These are phyloP conservation scores for Aspergillus steynii DNA, from an alignment of 495 filamentous ascomycete species.

Conservation along the genomic window DNA sequence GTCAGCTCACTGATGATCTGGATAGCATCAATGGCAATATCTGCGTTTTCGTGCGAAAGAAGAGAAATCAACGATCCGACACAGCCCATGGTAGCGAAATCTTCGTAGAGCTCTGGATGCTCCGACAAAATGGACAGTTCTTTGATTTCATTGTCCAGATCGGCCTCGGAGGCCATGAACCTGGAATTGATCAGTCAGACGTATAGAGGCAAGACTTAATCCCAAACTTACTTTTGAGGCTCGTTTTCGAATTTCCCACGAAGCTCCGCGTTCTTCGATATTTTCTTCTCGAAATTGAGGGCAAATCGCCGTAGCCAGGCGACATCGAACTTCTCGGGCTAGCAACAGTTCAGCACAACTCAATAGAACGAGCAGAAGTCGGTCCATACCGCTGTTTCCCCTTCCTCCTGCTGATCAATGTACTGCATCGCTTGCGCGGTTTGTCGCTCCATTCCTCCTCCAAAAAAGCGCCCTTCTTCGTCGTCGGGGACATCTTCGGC, in stretches of 20 bases:
- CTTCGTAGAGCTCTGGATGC: slow-evolving; percentile 79
- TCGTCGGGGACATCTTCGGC: slow-evolving; percentile 68
- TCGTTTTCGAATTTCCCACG: slow-evolving; percentile 84
- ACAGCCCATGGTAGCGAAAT: slow-evolving; percentile 80
- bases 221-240: slow-evolving; percentile 72
- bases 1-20: slow-evolving; percentile 92
- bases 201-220: neutral
- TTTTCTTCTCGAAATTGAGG: slow-evolving; percentile 86
- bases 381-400: slow-evolving; percentile 46
- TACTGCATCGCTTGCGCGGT: slow-evolving; percentile 89
- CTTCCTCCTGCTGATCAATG: slow-evolving; percentile 70
- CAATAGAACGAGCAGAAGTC: neutral
- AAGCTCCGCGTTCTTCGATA: slow-evolving; percentile 89
- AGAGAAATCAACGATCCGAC: slow-evolving; percentile 74
- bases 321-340: slow-evolving; percentile 76
- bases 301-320: slow-evolving; percentile 82
- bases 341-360: slow-evolving; percentile 15
- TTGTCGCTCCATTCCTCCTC: slow-evolving; percentile 78
- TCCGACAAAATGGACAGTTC: slow-evolving; percentile 85
- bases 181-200: slow-evolving; percentile 31
- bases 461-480: slow-evolving; percentile 93
- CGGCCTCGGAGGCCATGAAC: slow-evolving; percentile 84
- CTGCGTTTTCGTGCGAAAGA: slow-evolving; percentile 92
- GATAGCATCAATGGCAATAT: slow-evolving; percentile 90
- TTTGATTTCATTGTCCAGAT: slow-evolving; percentile 88